These are phyloP conservation scores for Lactarius akahatsu DNA, from an alignment of 768 basidiomycete species.

Conservation along the genomic window DNA sequence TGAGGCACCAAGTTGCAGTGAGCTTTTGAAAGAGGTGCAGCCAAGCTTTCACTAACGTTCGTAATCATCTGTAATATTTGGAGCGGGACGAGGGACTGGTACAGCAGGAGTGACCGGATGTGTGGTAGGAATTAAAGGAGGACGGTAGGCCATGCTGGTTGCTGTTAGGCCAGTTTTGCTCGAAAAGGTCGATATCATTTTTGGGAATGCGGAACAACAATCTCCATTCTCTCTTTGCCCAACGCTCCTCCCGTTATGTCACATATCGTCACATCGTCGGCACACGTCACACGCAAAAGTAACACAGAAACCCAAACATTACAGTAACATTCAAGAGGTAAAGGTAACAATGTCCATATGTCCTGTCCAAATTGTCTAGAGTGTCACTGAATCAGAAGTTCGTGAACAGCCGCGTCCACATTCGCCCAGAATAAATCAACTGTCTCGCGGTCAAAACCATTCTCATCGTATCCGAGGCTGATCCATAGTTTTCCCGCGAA, in stretches of 20 bases:
- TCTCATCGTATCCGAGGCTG: slow-evolving; percentile 76
- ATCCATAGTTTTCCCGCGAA: slow-evolving; percentile 75
- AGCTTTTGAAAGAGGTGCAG: slow-evolving; percentile 11
- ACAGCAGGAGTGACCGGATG: slow-evolving; percentile 3
- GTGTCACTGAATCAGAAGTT: slow-evolving; percentile 46
- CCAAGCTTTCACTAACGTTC: slow-evolving; percentile 50
- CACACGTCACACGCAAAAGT: background rate
- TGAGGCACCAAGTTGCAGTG: slow-evolving; percentile 34
- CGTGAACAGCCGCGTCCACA: slow-evolving; percentile 52
- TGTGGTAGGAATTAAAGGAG: slow-evolving; percentile 19
- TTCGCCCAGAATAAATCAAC: slow-evolving; percentile 70
- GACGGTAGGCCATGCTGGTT: slow-evolving; percentile 28
- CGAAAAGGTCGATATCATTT: slow-evolving; percentile 31
- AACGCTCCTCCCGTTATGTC: background rate
- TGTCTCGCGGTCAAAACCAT: slow-evolving; percentile 62
- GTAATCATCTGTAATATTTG: slow-evolving; percentile 64
- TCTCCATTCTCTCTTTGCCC: background rate
- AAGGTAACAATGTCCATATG: too few species aligned
- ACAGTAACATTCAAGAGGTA: background rate
- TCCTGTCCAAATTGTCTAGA: slow-evolving; percentile 3
- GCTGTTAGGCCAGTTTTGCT: slow-evolving; percentile 24
- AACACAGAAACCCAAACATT: background rate
- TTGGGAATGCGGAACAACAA: slow-evolving; percentile 3
- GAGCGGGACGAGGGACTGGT: slow-evolving; percentile 20
- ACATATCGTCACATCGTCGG: background rate